Evolutionary conservation across 495 filamentous ascomycete genomes (phyloP), one percentile per base, ranked within the genome.

Genomic region (Chaetomium tenue): DNA sequence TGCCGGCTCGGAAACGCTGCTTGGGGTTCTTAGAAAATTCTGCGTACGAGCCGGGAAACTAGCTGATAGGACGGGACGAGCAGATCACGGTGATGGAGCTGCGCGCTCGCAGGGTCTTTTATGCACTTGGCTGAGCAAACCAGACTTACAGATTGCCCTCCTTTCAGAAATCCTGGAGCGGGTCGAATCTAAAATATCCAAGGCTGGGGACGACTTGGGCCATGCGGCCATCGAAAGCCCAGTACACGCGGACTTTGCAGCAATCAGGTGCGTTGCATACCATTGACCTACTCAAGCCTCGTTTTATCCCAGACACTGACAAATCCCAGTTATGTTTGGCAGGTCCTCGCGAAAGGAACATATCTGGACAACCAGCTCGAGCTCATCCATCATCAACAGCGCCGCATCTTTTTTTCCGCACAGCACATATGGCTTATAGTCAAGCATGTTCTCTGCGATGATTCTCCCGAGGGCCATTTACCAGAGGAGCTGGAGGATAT

Each of bases 391-490:
- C 60, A 70, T 20, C 40, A 84, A 3, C 86, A 91, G 65, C 67
- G 72, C 3, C 83, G 83, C 13, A 83, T 92, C 11, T 72, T 87
- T 30, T 61, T 66, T 3, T 80, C 79, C 53, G 88, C 89, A 65
- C 71, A 79, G 39, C 79, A 77, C 13, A 84, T 96, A 18, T 98
- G 94, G 94, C 64, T 76, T 4, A 79, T 85, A 57, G 89, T 95
- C 5, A 86, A 84, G 67, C 80, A 86, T 53, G 82, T 93, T 15
- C 82, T 98, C 3, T 98, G 94, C 68, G 85, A 91, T 66, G 93
- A 96, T 69, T 93, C 93, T 13, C 94, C 94, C 0, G 93, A 97
- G 74, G 93, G 94, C 3, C 86, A 93, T 74, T 78, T 90, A 1
- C 89, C 91, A 2, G 85, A 90, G 66, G 87, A 91, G 9, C 69